These are phyloP conservation scores for Crotalaria pallida DNA, from an alignment of 306 rosid species.

Conservation along the genomic window DNA sequence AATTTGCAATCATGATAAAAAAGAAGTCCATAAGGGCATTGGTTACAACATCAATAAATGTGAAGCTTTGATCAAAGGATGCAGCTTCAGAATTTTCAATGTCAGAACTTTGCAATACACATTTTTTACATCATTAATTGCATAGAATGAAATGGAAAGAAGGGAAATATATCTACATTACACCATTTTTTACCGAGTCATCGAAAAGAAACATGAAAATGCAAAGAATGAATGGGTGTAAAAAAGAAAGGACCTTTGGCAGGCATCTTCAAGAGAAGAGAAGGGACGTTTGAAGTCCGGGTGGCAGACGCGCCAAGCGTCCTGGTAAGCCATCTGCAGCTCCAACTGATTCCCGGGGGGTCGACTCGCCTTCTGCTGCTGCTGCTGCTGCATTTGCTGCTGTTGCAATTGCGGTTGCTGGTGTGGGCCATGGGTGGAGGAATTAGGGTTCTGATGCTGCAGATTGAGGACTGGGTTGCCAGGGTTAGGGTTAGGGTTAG, in stretches of 20 bases:
- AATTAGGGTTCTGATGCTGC: constrained; percentile 48
- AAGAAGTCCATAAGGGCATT: too few relatives aligned
- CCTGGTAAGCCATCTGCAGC: constrained; percentile 96
- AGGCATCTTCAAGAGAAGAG: constrained; percentile 85
- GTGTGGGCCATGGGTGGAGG: constrained; percentile 46
- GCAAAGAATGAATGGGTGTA: not conserved
- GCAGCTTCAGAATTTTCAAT: too few relatives aligned
- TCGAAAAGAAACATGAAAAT: not conserved
- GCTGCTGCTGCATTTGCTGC: constrained; percentile 26
- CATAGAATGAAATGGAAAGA: not conserved
- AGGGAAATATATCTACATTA: not conserved
- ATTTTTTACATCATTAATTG: too few relatives aligned
- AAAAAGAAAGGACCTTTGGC: constrained; percentile 57
- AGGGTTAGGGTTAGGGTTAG: constrained; percentile 47
- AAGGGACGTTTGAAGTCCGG: constrained; percentile 94
- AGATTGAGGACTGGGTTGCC: constrained; percentile 30
- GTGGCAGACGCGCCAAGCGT: constrained; percentile 89
- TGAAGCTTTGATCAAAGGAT: too few relatives aligned
- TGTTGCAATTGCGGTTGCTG: constrained; percentile 15
- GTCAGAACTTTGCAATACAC: too few relatives aligned
- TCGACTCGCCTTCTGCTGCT: constrained; percentile 56
- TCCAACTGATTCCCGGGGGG: constrained; percentile 72
- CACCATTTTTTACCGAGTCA: constrained; percentile 1
- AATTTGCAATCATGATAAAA: not conserved
- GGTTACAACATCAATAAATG: too few relatives aligned